These are phyloP conservation scores for Trametes villosa DNA, from an alignment of 768 basidiomycete genomes.

Conservation along the genomic window DNA sequence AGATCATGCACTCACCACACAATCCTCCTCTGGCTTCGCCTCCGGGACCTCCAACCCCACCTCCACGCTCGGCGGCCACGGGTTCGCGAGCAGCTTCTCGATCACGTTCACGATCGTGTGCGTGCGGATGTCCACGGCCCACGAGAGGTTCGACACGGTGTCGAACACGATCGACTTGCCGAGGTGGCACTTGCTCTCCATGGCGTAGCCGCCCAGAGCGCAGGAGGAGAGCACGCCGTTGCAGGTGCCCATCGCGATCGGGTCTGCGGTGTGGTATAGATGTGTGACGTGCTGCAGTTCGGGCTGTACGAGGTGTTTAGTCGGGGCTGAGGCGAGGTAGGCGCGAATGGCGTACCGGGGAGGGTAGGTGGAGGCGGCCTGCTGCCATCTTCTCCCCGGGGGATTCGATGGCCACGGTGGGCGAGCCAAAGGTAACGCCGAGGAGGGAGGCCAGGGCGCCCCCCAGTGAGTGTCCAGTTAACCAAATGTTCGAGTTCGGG, in stretches of 20 bases:
- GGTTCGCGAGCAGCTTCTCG: slow-evolving; percentile 67
- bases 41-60: slow-evolving; percentile 66
- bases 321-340: neutral
- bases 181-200: slow-evolving; percentile 86
- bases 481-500: slow-evolving; percentile 88
- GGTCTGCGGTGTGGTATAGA: slow-evolving; percentile 93
- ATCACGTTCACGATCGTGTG: slow-evolving; percentile 84
- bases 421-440: slow-evolving; percentile 86
- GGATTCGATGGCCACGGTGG: slow-evolving; percentile 86
- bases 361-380: slow-evolving; percentile 79
- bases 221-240: slow-evolving; percentile 83
- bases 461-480: slow-evolving; percentile 76
- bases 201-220: slow-evolving; percentile 85
- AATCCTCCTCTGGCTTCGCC: slow-evolving; percentile 60
- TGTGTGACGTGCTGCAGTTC: slow-evolving; percentile 84
- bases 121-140: slow-evolving; percentile 81
- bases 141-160: slow-evolving; percentile 83
- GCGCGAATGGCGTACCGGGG: slow-evolving; percentile 57
- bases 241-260: slow-evolving; percentile 89
- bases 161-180: slow-evolving; percentile 90
- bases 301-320: slow-evolving; percentile 46
- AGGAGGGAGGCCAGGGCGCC: slow-evolving; percentile 81
- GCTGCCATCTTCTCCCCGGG: slow-evolving; percentile 88
- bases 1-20: slow-evolving; percentile 56
- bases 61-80: slow-evolving; percentile 72